Evolutionary conservation across 805 yeast genomes (phyloP).

Genomic region (Starmerella cellae): DNA sequence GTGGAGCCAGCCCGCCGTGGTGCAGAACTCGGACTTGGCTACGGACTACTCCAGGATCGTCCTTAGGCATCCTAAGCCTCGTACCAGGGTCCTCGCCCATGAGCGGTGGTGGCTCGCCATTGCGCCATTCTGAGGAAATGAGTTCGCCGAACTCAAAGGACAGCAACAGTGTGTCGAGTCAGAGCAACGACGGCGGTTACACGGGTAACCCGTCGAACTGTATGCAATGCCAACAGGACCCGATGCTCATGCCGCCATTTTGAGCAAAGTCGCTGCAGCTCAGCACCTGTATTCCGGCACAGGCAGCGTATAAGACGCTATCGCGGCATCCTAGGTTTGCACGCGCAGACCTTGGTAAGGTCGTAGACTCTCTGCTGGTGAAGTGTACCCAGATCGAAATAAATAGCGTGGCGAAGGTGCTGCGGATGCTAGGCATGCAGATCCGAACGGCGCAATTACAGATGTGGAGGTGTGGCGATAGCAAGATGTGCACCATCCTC

Average conservation of each 20-base stretch:
- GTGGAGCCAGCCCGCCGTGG: slow-evolving; percentile 24
- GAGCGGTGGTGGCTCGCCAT: slow-evolving; percentile 1
- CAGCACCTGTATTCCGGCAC: slow-evolving; percentile 60
- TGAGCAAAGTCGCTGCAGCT: slow-evolving; percentile 35
- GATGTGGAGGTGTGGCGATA: too few species aligned
- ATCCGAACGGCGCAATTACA: too few species aligned
- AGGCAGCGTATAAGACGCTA: slow-evolving; percentile 79
- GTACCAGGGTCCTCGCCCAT: too few species aligned
- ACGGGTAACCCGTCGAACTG: slow-evolving; percentile 86
- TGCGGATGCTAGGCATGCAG: slow-evolving; percentile 56
- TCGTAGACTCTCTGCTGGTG: slow-evolving; percentile 63
- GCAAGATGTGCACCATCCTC: too few species aligned
- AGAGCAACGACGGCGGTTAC: slow-evolving; percentile 31
- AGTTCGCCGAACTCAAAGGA: background rate
- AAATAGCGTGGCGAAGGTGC: slow-evolving; percentile 73
- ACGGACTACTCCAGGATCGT: slow-evolving; percentile 21
- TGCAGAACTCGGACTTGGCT: slow-evolving; percentile 24
- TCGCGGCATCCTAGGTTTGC: slow-evolving; percentile 69
- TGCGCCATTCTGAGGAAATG: background rate
- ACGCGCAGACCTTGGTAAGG: slow-evolving; percentile 55
- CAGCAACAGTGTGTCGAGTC: background rate
- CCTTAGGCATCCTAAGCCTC: slow-evolving; percentile 7
- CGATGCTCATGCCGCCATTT: slow-evolving; percentile 79
- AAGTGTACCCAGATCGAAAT: slow-evolving; percentile 85
- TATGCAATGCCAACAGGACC: slow-evolving; percentile 67